Evolutionary conservation across 148 eudicot genomes (phyloP).

Genomic region (Limonium bicolor): DNA sequence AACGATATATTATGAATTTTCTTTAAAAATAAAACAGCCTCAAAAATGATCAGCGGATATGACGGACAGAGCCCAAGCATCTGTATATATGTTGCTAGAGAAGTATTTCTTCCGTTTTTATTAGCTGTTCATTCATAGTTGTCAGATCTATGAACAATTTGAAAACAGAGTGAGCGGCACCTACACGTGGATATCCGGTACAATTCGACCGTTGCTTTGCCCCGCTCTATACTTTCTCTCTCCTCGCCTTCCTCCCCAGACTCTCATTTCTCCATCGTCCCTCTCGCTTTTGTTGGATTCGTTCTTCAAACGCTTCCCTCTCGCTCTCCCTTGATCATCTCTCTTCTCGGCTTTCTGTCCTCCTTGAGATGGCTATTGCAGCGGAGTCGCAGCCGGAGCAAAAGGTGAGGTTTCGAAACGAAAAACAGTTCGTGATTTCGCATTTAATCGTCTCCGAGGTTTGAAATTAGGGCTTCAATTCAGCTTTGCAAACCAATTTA

Average conservation of each 20-base stretch:
- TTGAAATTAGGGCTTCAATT: background rate
- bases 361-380: conserved; percentile 29
- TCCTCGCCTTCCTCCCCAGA: background rate
- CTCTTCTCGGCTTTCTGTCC: background rate
- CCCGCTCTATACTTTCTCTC: conserved; percentile 9
- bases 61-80: too few species aligned
- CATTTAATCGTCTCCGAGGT: background rate
- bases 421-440: background rate
- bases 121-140: too few species aligned
- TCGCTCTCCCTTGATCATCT: conserved; percentile 4
- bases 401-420: conserved; percentile 16
- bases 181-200: too few species aligned
- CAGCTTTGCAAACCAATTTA: background rate
- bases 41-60: too few species aligned
- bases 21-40: too few species aligned
- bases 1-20: too few species aligned
- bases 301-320: background rate
- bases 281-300: conserved; percentile 1
- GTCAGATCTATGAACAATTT: too few species aligned
- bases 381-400: conserved; percentile 25
- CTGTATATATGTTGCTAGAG: too few species aligned
- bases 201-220: background rate
- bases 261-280: background rate
- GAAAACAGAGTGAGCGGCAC: too few species aligned
- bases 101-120: too few species aligned